Evolutionary conservation across 2,329 filamentous ascomycete species (phyloP).

Genomic region (Diaporthe citri): DNA sequence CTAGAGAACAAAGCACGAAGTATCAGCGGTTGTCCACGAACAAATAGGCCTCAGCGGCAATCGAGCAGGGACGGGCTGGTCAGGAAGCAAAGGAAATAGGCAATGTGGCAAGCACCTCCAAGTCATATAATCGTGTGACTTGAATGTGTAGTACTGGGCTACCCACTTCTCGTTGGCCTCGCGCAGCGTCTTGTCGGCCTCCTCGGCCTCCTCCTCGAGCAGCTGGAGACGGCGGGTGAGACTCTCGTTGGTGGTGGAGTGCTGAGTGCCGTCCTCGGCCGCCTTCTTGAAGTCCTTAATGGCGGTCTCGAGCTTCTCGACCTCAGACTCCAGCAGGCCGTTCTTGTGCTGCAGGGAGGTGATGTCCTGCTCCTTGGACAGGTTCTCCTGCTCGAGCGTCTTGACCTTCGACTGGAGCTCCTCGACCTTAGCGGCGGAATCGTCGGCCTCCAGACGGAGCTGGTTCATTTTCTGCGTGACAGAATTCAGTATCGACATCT

Average conservation of each 20-base stretch:
- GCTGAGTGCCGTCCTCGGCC: conserved; percentile 83
- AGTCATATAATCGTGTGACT: conserved; percentile 41
- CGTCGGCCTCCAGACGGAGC: conserved; percentile 94
- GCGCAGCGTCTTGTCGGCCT: conserved; percentile 94
- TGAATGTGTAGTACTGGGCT: conserved; percentile 41
- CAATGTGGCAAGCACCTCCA: conserved; percentile 41
- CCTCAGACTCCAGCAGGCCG: conserved; percentile 86
- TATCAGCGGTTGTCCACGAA: conserved; percentile 35
- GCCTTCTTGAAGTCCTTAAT: conserved; percentile 91
- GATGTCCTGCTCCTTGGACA: conserved; percentile 98
- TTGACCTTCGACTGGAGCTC: conserved; percentile 92
- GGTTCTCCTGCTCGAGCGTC: conserved; percentile 91
- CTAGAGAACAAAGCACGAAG: conserved; percentile 60
- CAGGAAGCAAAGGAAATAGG: conserved; percentile 31
- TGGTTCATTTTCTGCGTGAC: conserved; percentile 86
- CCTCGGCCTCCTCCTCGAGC: conserved; percentile 97
- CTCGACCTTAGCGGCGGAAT: conserved; percentile 83
- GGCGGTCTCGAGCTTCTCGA: conserved; percentile 89
- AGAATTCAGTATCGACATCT: conserved; percentile 46
- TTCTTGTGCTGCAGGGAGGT: conserved; percentile 97
- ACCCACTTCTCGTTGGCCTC: conserved; percentile 99
- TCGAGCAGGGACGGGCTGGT: not conserved
- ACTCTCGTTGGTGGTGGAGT: conserved; percentile 91
- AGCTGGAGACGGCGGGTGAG: conserved; percentile 93
- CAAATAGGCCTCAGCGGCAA: not conserved